Evolutionary conservation across 768 basidiomycete genomes (phyloP).

Genomic region (Lentinula guzmanii): DNA sequence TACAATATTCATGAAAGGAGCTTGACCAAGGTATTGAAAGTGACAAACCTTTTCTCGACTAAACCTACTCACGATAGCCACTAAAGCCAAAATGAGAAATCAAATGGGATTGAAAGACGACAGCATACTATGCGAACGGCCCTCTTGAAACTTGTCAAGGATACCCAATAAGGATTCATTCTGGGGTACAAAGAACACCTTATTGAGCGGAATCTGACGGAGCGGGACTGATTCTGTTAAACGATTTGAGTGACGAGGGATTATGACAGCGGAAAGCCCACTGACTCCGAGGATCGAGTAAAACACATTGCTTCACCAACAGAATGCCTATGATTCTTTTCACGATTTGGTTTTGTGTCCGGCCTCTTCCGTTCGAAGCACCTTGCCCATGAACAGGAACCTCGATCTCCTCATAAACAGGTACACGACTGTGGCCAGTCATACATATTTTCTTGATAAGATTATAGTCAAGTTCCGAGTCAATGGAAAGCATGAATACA

Average conservation of each 20-base stretch:
- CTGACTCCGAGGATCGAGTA: conserved; percentile 78
- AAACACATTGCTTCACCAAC: conserved; percentile 84
- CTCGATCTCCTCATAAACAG: conserved; percentile 75
- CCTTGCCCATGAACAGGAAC: conserved; percentile 34
- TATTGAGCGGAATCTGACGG: conserved; percentile 79
- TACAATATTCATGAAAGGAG: conserved; percentile 10
- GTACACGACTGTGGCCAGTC: conserved; percentile 81
- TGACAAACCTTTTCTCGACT: conserved; percentile 50
- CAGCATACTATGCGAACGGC: conserved; percentile 62
- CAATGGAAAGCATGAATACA: conserved; percentile 86
- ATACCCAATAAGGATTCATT: conserved; percentile 83
- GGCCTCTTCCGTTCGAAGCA: conserved; percentile 11
- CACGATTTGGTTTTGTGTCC: conserved; percentile 39
- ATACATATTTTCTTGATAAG: conserved; percentile 69
- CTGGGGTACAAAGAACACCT: conserved; percentile 79
- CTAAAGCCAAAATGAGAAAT: not conserved
- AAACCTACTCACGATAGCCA: conserved; percentile 83
- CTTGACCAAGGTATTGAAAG: not conserved
- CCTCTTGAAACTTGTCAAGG: conserved; percentile 86
- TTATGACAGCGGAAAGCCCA: not conserved
- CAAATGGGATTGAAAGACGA: not conserved
- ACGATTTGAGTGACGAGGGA: not conserved
- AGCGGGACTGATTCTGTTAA: conserved; percentile 71
- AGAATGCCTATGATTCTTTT: conserved; percentile 86
- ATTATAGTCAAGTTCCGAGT: conserved; percentile 76